Evolutionary conservation across 768 basidiomycete genomes (phyloP).

Genomic region (Macrolepiota fuliginosa): DNA sequence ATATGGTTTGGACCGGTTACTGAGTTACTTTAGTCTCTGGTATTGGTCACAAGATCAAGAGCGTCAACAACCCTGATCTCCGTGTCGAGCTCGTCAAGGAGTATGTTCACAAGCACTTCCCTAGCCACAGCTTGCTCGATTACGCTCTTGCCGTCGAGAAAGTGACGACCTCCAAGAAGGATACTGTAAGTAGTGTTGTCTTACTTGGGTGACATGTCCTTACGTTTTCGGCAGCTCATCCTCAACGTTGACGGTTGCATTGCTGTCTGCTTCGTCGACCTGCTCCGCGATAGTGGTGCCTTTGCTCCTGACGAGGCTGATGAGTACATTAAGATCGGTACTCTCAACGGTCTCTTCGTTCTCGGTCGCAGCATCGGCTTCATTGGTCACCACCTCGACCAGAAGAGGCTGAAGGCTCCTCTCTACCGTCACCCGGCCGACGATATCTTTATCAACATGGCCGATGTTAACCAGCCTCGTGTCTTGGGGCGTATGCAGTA

Average conservation of each 20-base stretch:
- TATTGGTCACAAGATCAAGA: slow-evolving; percentile 99
- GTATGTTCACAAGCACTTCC: slow-evolving; percentile 95
- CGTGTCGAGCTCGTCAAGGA: slow-evolving; percentile 94
- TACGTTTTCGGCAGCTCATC: slow-evolving; percentile 57
- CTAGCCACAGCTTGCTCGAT: slow-evolving; percentile 87
- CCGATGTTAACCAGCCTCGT: slow-evolving; percentile 78
- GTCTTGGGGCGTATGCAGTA: slow-evolving; percentile 59
- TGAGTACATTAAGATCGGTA: slow-evolving; percentile 97
- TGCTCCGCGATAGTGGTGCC: slow-evolving; percentile 87
- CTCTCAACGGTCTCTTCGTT: slow-evolving; percentile 95
- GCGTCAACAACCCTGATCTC: slow-evolving; percentile 92
- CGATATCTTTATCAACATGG: slow-evolving; percentile 96
- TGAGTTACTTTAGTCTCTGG: slow-evolving; percentile 65
- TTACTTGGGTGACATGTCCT: background rate
- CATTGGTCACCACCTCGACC: slow-evolving; percentile 95
- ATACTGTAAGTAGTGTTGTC: slow-evolving; percentile 57
- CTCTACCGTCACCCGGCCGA: slow-evolving; percentile 95
- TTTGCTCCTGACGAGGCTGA: slow-evolving; percentile 96
- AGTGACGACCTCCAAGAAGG: slow-evolving; percentile 97
- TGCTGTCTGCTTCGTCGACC: slow-evolving; percentile 94
- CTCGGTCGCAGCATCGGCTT: slow-evolving; percentile 97
- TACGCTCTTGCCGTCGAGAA: slow-evolving; percentile 97
- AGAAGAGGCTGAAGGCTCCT: slow-evolving; percentile 90
- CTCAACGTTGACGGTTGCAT: slow-evolving; percentile 97
- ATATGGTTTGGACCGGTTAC: slow-evolving; percentile 1